These are phyloP conservation scores for Acaromyces ingoldii DNA, from an alignment of 1,284 basidiomycete species.

Conservation along the genomic window DNA sequence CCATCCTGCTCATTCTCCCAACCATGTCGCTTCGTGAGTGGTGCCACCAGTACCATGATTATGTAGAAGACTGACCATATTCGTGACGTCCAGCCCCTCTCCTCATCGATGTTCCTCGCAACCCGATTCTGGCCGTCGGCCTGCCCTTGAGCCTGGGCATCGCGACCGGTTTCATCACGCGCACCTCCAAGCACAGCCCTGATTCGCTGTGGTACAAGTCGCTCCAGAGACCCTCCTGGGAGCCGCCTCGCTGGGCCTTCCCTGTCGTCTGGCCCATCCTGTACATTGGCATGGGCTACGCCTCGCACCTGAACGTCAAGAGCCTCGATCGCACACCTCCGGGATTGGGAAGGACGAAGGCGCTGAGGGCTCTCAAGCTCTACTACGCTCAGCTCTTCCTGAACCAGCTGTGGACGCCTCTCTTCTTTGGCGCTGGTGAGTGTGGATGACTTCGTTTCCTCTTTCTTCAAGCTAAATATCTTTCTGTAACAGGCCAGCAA, in stretches of 20 bases:
- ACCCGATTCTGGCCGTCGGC: slow-evolving; percentile 43
- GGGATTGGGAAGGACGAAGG: slow-evolving; percentile 53
- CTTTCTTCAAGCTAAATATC: neutral
- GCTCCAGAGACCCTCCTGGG: slow-evolving; percentile 25
- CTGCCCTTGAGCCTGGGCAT: slow-evolving; percentile 21
- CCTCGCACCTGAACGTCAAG: slow-evolving; percentile 60
- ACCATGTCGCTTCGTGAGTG: too few species aligned
- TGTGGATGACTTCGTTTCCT: neutral
- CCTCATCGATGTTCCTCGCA: slow-evolving; percentile 23
- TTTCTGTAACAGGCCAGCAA: slow-evolving; percentile 20
- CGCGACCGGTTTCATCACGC: slow-evolving; percentile 17
- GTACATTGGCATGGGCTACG: slow-evolving; percentile 64
- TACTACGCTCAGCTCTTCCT: slow-evolving; percentile 69
- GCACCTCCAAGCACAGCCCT: slow-evolving; percentile 12
- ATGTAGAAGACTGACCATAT: too few species aligned
- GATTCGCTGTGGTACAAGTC: slow-evolving; percentile 8
- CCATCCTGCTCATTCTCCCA: too few species aligned
- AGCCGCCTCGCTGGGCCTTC: slow-evolving; percentile 27
- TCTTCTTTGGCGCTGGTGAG: slow-evolving; percentile 61
- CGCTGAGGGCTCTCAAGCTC: slow-evolving; percentile 60
- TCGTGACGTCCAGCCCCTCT: too few species aligned
- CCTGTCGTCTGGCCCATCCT: slow-evolving; percentile 60
- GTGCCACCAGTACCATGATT: too few species aligned
- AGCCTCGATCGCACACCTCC: slow-evolving; percentile 42
- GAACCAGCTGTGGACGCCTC: slow-evolving; percentile 65